A percentile compares a stretch with the other conserved stretches of the same genome.
Evolutionary conservation across 345 rosid species (phyloP).

Genomic region (Barbarea vulgaris): DNA sequence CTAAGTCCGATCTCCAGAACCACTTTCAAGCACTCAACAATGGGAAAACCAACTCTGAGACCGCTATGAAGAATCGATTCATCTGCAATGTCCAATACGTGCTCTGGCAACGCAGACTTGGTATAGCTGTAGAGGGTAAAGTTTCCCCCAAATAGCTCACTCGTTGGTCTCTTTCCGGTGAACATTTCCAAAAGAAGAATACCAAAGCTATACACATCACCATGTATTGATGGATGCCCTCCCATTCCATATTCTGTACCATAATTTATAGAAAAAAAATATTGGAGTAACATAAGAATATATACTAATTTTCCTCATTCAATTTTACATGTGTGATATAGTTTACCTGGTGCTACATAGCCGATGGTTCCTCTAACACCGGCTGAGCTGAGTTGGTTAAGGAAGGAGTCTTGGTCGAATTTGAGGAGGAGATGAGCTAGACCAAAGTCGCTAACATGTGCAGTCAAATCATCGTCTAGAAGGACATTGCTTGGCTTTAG

Average conservation of each 20-base stretch:
- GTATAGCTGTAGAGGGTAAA: neutral
- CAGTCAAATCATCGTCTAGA: neutral
- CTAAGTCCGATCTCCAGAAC: neutral
- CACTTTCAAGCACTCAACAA: neutral
- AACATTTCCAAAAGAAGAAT: neutral
- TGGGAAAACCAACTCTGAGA: neutral
- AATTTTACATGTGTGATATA: neutral
- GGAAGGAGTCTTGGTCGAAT: neutral
- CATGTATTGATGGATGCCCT: neutral
- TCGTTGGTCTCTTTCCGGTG: neutral
- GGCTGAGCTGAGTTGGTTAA: neutral
- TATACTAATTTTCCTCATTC: neutral
- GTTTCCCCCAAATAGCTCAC: neutral
- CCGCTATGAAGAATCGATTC: neutral
- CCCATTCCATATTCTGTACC: neutral
- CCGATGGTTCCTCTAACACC: neutral
- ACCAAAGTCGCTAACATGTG: conserved; percentile 35
- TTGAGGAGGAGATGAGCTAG: conserved; percentile 12
- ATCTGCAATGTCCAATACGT: neutral
- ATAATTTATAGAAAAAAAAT: neutral
- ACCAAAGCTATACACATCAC: neutral
- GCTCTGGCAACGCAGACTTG: neutral
- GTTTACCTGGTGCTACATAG: neutral
- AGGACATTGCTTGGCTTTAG: conserved; percentile 25
- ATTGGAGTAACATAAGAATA: neutral